Evolutionary conservation across 805 yeast species (phyloP).

Genomic region (Candida incommunis): DNA sequence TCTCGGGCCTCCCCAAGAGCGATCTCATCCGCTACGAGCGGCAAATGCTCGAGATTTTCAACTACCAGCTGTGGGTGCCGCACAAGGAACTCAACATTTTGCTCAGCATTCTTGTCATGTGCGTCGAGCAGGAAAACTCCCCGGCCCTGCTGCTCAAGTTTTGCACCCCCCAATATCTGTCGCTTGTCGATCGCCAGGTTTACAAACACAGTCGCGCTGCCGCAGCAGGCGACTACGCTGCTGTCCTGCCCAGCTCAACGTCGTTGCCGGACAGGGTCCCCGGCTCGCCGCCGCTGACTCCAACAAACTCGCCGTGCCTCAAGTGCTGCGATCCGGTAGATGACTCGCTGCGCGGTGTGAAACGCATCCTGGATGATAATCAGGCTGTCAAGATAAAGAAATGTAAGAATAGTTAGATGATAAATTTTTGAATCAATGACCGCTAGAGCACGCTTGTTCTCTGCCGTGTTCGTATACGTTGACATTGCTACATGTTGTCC

Average conservation of each 20-base stretch:
- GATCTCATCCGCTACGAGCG: conserved; percentile 43
- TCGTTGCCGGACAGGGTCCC: too few species aligned
- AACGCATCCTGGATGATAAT: too few species aligned
- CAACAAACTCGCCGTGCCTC: background rate
- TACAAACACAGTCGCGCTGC: too few species aligned
- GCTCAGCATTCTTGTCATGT: background rate
- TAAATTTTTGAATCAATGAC: background rate
- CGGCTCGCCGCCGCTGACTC: background rate
- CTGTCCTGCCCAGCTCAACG: too few species aligned
- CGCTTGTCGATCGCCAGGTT: background rate
- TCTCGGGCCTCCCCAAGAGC: conserved; percentile 44
- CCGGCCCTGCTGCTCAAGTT: background rate
- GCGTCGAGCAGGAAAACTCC: background rate
- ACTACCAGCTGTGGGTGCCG: conserved; percentile 44
- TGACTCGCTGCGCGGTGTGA: too few species aligned
- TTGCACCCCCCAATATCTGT: background rate
- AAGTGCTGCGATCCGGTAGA: background rate
- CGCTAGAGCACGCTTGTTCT: too few species aligned
- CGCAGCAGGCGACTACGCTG: too few species aligned
- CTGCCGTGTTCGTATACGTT: too few species aligned
- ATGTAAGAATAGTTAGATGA: conserved; percentile 1
- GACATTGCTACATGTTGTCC: too few species aligned
- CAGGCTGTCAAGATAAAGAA: too few species aligned
- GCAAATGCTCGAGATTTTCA: conserved; percentile 35
- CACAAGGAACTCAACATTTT: conserved; percentile 5